These are phyloP conservation scores for Beauveria brongniartii DNA, from an alignment of 2,329 filamentous ascomycete species.

Conservation along the genomic window DNA sequence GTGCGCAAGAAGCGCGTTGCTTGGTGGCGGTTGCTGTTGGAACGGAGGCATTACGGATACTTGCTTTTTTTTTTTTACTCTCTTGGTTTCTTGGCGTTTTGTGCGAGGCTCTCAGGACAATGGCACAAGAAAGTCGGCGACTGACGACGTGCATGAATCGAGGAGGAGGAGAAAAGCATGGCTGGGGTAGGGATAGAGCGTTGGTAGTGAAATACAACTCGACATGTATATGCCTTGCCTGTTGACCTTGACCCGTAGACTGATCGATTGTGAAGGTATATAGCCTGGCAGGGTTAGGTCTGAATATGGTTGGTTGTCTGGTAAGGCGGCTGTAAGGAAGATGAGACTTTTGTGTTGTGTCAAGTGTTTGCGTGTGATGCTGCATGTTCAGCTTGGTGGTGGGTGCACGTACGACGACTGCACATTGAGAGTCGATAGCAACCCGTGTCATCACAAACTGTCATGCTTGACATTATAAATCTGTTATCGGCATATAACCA, in stretches of 20 bases:
- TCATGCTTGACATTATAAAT: too few relatives aligned
- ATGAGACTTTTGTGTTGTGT: too few relatives aligned
- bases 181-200: conserved; percentile 5
- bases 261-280: too few relatives aligned
- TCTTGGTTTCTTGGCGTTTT: conserved; percentile 5
- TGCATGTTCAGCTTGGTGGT: too few relatives aligned
- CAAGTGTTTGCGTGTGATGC: too few relatives aligned
- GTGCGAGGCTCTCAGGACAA: neutral
- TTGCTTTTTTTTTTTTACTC: neutral
- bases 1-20: neutral
- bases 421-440: too few relatives aligned
- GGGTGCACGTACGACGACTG: too few relatives aligned
- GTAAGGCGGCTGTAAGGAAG: too few relatives aligned
- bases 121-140: neutral
- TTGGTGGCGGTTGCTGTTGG: neutral
- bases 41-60: neutral
- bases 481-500: too few relatives aligned
- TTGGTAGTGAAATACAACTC: neutral
- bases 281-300: too few relatives aligned
- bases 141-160: neutral
- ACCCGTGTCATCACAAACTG: too few relatives aligned
- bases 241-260: neutral
- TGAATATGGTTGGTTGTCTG: too few relatives aligned
- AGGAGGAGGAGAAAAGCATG: conserved; percentile 6
- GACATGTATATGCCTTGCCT: neutral